phyloP scores from a whole-genome alignment of 805 yeast genomes.

The Soucietia sequanensis region DNA sequence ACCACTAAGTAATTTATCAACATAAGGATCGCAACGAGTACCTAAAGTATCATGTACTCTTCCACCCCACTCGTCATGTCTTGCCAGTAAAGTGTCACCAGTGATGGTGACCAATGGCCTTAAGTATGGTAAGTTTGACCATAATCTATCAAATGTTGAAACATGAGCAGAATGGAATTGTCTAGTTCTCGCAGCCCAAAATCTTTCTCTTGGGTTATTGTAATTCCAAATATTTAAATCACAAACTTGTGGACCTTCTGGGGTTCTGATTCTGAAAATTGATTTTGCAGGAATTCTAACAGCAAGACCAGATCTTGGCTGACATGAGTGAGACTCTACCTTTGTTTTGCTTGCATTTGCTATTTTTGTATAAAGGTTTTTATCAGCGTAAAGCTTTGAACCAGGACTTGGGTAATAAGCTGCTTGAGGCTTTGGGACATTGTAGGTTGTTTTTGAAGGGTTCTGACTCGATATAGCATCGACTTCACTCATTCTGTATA shows the following conservation, averaged over 20 bases:
- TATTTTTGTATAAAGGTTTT: constrained; percentile 44
- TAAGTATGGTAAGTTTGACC: constrained; percentile 66
- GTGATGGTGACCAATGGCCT: constrained; percentile 65
- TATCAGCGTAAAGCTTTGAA: constrained; percentile 51
- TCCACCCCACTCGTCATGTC: constrained; percentile 66
- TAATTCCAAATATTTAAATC: constrained; percentile 66
- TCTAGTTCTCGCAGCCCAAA: constrained; percentile 71
- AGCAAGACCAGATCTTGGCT: constrained; percentile 59
- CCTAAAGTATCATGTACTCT: constrained; percentile 65
- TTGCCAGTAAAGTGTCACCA: constrained; percentile 53
- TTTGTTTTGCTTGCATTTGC: constrained; percentile 44
- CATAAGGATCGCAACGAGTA: constrained; percentile 69
- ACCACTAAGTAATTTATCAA: constrained; percentile 61
- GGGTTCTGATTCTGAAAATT: constrained; percentile 58
- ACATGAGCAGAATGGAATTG: constrained; percentile 66
- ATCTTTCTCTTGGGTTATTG: constrained; percentile 59
- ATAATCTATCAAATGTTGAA: constrained; percentile 56
- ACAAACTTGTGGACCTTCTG: constrained; percentile 72
- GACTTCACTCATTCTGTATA: constrained; percentile 17
- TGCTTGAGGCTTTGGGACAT: constrained; percentile 46
- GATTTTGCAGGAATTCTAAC: constrained; percentile 62
- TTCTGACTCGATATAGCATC: constrained; percentile 29
- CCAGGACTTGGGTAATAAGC: constrained; percentile 59
- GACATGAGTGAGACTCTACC: constrained; percentile 42
- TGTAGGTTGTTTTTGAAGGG: constrained; percentile 31